A percentile compares a stretch with the other conserved stretches of the same genome.
phyloP scores from a whole-genome alignment of 306 rosid species.

The Rubus parviflorus region DNA sequence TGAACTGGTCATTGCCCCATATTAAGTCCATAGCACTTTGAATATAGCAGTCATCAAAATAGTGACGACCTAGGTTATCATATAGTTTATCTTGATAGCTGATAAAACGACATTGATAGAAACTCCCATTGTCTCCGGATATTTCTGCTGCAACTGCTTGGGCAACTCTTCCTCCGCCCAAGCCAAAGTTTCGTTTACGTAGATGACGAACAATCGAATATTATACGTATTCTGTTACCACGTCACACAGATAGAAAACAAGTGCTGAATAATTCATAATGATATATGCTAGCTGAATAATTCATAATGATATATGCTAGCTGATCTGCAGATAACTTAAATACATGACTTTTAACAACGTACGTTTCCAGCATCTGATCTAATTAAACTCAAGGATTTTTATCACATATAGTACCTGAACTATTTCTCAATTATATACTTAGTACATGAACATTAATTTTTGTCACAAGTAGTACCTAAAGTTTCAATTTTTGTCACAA shows the following conservation, averaged over 20 bases:
- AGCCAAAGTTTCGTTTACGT: neutral
- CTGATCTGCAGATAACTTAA: neutral
- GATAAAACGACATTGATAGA: conserved; percentile 10
- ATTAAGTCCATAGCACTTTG: conserved; percentile 31
- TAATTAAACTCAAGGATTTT: no score
- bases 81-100: conserved; percentile 28
- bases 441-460: no score
- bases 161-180: neutral
- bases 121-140: conserved; percentile 27
- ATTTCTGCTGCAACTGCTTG: conserved; percentile 23
- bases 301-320: no score
- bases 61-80: conserved; percentile 27
- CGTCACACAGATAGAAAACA: no score
- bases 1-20: conserved; percentile 25
- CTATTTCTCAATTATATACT: no score
- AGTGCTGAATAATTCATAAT: no score
- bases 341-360: neutral
- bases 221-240: conserved; percentile 17
- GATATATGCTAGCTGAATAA: no score
- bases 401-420: no score
- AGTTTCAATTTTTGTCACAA: no score
- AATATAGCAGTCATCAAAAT: conserved; percentile 17
- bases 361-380: neutral
- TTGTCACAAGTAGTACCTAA: no score
- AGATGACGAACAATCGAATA: neutral